Evolutionary conservation across 345 rosid species (phyloP).

Genomic region (Erodium maritimum): DNA sequence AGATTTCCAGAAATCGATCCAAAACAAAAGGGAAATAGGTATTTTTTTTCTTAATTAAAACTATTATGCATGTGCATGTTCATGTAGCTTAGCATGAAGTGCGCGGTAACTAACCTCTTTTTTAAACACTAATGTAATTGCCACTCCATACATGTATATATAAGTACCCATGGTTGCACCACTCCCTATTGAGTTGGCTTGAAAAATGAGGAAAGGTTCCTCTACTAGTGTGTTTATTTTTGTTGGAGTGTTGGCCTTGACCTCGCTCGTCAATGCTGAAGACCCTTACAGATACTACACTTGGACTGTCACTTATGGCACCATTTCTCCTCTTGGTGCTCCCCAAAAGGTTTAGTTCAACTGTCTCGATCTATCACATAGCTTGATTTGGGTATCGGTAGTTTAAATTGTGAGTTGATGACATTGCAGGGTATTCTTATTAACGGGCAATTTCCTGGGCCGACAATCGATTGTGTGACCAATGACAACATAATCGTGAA

Average conservation of each 20-base stretch:
- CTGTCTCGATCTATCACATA: no score
- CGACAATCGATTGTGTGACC: constrained; percentile 58
- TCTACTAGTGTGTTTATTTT: no score
- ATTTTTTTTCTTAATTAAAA: no score
- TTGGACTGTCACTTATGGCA: not conserved
- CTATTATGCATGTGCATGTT: no score
- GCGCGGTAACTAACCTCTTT: not conserved
- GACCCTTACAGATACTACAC: not conserved
- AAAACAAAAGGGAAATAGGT: no score
- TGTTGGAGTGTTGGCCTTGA: not conserved
- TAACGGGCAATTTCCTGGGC: constrained; percentile 86
- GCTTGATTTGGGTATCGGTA: no score
- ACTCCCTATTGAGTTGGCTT: no score
- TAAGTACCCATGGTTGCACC: no score
- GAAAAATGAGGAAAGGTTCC: not conserved
- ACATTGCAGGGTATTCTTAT: constrained; percentile 58
- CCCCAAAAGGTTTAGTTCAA: constrained; percentile 9
- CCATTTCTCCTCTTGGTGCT: not conserved
- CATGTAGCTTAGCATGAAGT: not conserved
- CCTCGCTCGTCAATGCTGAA: not conserved
- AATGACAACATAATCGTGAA: constrained; percentile 65
- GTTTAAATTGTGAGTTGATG: not conserved
- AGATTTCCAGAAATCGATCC: no score
- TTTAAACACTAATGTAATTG: not conserved
- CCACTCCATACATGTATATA: not conserved